Evolutionary conservation across 306 rosid species (phyloP).

Genomic region (Vigna unguiculata): DNA sequence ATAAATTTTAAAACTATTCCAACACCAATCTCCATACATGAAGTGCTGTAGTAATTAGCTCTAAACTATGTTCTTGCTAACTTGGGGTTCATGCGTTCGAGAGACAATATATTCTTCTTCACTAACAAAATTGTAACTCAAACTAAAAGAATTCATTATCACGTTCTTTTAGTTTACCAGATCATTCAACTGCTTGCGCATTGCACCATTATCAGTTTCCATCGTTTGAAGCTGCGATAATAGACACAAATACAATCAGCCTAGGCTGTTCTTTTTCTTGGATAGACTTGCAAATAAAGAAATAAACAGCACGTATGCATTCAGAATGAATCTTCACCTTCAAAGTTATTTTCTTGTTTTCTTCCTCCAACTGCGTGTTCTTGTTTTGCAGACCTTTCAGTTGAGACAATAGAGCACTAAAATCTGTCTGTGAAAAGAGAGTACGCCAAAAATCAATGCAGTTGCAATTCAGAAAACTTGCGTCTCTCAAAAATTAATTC

Average conservation of each 20-base stretch:
- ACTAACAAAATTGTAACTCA: conserved; percentile 31
- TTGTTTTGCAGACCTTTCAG: conserved; percentile 70
- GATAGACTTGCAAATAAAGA: neutral
- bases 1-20: conserved; percentile 18
- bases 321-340: conserved; percentile 55
- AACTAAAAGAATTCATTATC: conserved; percentile 24
- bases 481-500: conserved; percentile 7
- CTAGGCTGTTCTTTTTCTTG: neutral
- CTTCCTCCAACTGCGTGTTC: conserved; percentile 71
- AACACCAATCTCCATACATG: conserved; percentile 1
- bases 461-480: conserved; percentile 24
- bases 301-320: neutral
- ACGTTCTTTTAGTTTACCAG: conserved; percentile 57
- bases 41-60: neutral
- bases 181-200: conserved; percentile 71
- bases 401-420: conserved; percentile 79
- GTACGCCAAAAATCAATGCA: neutral
- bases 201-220: conserved; percentile 64
- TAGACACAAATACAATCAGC: conserved; percentile 40
- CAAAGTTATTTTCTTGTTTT: conserved; percentile 57
- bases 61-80: neutral
- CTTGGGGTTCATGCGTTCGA: neutral
- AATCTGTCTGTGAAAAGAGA: conserved; percentile 61
- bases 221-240: conserved; percentile 72
- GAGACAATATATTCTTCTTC: conserved; percentile 24